Evolutionary conservation across 495 filamentous ascomycete species (phyloP).

Genomic region (Lophiostoma macrostomum): DNA sequence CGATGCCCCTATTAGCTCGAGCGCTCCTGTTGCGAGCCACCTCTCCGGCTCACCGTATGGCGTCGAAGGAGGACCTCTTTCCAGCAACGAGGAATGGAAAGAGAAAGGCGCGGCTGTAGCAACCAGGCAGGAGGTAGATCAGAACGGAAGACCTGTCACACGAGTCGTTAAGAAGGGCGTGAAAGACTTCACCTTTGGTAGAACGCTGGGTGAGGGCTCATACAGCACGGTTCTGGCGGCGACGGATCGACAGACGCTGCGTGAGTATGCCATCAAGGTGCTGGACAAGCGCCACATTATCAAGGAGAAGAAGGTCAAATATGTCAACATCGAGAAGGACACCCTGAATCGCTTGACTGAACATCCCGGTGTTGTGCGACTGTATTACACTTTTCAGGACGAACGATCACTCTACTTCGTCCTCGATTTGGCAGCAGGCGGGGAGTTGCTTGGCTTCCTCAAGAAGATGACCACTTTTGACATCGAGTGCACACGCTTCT

Average conservation of each 20-base stretch:
- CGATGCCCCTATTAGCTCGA: conserved; percentile 42
- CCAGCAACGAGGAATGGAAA: conserved; percentile 91
- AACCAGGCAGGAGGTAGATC: conserved; percentile 74
- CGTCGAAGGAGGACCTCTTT: conserved; percentile 60
- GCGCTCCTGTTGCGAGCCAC: conserved; percentile 41
- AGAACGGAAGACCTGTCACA: conserved; percentile 75
- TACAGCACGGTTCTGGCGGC: conserved; percentile 96
- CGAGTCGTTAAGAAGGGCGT: conserved; percentile 94
- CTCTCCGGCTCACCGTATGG: conserved; percentile 52
- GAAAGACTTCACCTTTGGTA: conserved; percentile 91
- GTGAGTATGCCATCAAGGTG: conserved; percentile 98
- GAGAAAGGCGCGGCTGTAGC: conserved; percentile 84
- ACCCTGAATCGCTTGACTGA: conserved; percentile 94
- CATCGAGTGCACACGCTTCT: conserved; percentile 91
- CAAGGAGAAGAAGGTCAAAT: conserved; percentile 99
- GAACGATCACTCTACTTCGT: conserved; percentile 95
- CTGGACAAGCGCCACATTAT: conserved; percentile 99
- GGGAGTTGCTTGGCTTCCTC: conserved; percentile 86
- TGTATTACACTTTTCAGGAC: conserved; percentile 99
- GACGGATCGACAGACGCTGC: conserved; percentile 90
- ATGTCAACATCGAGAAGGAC: conserved; percentile 99
- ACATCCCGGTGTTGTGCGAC: conserved; percentile 91
- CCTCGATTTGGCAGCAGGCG: conserved; percentile 86
- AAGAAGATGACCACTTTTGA: conserved; percentile 95
- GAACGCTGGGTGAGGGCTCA: conserved; percentile 90